Conservation (phyloP, 257 asterid genomes). For the Coffea canephora region DNA sequence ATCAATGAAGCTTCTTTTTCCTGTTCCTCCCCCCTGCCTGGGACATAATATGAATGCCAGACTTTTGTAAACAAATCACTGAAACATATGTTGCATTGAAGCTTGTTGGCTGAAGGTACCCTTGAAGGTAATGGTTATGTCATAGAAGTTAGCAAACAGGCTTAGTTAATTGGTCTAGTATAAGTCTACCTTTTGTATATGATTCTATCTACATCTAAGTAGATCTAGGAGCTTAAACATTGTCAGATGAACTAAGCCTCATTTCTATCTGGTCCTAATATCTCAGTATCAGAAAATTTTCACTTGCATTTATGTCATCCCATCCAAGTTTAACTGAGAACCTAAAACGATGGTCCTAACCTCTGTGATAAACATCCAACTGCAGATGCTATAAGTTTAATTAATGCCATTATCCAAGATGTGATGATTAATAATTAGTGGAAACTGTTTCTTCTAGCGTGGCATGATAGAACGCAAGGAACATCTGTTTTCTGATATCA, state of each 20-base stretch:
- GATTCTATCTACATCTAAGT: background rate
- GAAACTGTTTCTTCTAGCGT: background rate
- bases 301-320: background rate
- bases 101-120: background rate
- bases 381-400: background rate
- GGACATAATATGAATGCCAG: background rate
- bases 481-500: conserved; percentile 4
- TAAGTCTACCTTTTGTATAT: background rate
- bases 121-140: background rate
- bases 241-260: background rate
- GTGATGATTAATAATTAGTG: background rate
- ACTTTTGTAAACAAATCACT: background rate
- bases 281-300: background rate
- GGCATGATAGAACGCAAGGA: background rate
- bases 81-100: background rate
- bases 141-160: background rate
- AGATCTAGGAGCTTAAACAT: background rate
- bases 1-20: background rate
- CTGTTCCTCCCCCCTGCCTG: background rate
- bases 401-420: background rate
- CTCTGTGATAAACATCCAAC: background rate
- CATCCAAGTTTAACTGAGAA: background rate
- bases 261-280: background rate
- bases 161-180: background rate
- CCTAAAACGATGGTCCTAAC: background rate